These are phyloP conservation scores for Nannochloropsis gaditana DNA, from an alignment of 108 stramenopile species.

Conservation along the genomic window DNA sequence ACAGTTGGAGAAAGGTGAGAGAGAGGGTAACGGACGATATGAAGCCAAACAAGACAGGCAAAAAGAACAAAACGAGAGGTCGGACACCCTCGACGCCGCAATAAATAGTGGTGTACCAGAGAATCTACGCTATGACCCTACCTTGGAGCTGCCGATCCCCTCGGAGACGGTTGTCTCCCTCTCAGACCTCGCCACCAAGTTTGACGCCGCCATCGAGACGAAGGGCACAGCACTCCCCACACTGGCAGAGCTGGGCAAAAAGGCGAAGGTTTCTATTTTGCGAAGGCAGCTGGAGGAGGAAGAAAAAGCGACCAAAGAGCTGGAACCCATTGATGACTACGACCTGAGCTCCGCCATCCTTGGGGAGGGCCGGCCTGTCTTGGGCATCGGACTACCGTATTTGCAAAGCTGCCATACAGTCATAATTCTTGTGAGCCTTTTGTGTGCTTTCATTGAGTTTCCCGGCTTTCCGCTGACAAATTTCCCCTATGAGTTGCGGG, in stretches of 20 bases:
- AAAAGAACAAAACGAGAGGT: not conserved
- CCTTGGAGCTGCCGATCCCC: not conserved
- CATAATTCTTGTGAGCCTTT: constrained; percentile 28
- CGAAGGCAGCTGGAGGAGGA: not conserved
- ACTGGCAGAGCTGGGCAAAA: constrained; percentile 13
- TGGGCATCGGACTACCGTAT: constrained; percentile 52
- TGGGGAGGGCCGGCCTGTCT: constrained; percentile 45
- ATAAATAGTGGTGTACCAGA: constrained; percentile 2
- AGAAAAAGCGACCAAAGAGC: constrained; percentile 11
- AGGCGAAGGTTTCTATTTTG: constrained; percentile 5
- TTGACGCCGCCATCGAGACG: not conserved
- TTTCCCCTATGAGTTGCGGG: constrained; percentile 50
- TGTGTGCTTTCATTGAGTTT: constrained; percentile 46
- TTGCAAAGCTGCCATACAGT: constrained; percentile 54
- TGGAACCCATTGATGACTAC: constrained; percentile 23
- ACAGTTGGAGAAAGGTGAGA: not conserved
- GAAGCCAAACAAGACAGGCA: not conserved
- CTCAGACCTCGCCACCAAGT: not conserved
- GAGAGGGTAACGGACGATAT: not conserved
- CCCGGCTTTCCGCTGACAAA: constrained; percentile 54
- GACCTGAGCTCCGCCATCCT: constrained; percentile 31
- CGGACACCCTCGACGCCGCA: not conserved
- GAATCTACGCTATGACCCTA: not conserved
- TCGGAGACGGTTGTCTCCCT: not conserved
- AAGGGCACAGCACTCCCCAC: not conserved